Evolutionary conservation across 306 rosid species (phyloP).

Genomic region (Nissolia schottii): DNA sequence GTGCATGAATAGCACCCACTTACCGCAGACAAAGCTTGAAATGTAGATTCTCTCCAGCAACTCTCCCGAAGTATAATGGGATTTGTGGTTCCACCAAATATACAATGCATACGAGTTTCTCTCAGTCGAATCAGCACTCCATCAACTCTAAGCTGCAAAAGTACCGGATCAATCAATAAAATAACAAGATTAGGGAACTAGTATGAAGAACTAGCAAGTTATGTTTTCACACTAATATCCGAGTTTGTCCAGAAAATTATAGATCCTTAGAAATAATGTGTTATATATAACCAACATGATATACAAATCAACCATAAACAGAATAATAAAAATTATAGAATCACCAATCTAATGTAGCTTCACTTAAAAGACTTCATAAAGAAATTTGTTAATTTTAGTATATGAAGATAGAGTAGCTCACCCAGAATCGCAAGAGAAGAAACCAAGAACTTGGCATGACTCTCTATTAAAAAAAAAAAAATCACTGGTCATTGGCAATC

Average conservation of each 20-base stretch:
- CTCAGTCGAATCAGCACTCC: slow-evolving; percentile 92
- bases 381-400: neutral
- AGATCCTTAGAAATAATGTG: slow-evolving; percentile 4
- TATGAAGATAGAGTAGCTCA: slow-evolving; percentile 41
- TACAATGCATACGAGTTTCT: slow-evolving; percentile 90
- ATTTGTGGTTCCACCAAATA: slow-evolving; percentile 52
- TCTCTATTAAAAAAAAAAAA: slow-evolving; percentile 59
- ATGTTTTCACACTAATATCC: neutral
- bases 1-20: slow-evolving; percentile 32
- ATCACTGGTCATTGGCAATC: slow-evolving; percentile 26
- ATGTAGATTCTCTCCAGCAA: slow-evolving; percentile 95
- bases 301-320: neutral
- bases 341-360: neutral
- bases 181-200: neutral
- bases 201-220: slow-evolving; percentile 11
- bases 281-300: neutral
- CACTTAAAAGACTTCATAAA: neutral
- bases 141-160: slow-evolving; percentile 91
- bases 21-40: slow-evolving; percentile 75
- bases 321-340: neutral
- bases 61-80: slow-evolving; percentile 75
- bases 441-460: slow-evolving; percentile 97
- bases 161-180: slow-evolving; percentile 16
- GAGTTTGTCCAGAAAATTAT: neutral
- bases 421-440: slow-evolving; percentile 96